Percentiles rank a stretch among this genome's conserved stretches.
Conservation (phyloP, 257 asterid genomes). For the Jasminum sambac region DNA sequence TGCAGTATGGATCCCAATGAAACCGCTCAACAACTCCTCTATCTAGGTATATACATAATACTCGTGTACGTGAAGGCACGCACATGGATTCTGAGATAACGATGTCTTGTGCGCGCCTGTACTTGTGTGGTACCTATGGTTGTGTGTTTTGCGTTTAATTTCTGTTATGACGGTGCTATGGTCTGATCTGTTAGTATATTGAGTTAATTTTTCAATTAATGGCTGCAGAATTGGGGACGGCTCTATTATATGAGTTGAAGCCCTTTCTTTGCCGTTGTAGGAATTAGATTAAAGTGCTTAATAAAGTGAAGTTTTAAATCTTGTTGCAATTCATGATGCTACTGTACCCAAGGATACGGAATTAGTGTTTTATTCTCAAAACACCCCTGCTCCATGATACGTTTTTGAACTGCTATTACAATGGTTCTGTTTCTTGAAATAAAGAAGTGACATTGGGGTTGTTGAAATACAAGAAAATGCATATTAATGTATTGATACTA, state of each 20-base stretch:
- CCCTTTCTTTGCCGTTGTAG: neutral
- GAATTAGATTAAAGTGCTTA: neutral
- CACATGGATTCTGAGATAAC: neutral
- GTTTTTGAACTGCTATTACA: neutral
- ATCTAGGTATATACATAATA: constrained; percentile 38
- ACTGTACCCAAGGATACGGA: neutral
- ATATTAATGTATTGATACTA: neutral
- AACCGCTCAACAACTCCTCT: constrained; percentile 54
- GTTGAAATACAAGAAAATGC: neutral
- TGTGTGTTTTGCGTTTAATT: neutral
- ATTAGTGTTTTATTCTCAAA: neutral
- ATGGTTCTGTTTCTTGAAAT: neutral
- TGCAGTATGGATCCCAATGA: constrained; percentile 72
- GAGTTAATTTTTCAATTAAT: neutral
- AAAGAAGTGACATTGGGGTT: neutral
- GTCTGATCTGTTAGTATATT: constrained; percentile 15
- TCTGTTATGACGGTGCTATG: neutral
- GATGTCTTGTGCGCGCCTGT: neutral
- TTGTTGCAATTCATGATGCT: neutral
- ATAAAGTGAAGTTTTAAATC: neutral
- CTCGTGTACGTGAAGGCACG: neutral
- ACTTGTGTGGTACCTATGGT: neutral
- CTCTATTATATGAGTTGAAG: constrained; percentile 5
- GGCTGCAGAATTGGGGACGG: neutral
- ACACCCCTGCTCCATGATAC: no score